phyloP scores from a whole-genome alignment of 495 filamentous ascomycete genomes.

The Hypoxylon lenormandii region DNA sequence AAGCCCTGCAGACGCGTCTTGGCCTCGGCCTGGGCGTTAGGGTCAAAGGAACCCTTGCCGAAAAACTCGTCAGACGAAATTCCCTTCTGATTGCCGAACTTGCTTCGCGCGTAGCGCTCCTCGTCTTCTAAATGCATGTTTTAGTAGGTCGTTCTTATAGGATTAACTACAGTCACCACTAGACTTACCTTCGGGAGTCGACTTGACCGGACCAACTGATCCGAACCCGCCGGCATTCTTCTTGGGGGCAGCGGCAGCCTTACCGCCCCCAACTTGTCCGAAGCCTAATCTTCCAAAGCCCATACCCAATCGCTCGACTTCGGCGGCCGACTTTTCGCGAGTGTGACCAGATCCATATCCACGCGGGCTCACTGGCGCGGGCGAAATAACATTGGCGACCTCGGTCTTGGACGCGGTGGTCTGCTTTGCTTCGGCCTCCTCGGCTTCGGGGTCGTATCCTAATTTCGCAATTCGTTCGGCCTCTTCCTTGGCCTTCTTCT shows the following conservation, averaged over 20 bases:
- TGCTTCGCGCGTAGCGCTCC: slow-evolving; percentile 78
- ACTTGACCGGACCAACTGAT: slow-evolving; percentile 77
- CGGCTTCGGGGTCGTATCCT: slow-evolving; percentile 96
- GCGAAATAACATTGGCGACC: slow-evolving; percentile 71
- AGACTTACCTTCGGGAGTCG: slow-evolving; percentile 74
- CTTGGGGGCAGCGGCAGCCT: slow-evolving; percentile 73
- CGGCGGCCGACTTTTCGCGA: slow-evolving; percentile 71
- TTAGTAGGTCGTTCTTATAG: slow-evolving; percentile 32
- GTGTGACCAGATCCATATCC: slow-evolving; percentile 71
- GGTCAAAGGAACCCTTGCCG: slow-evolving; percentile 86
- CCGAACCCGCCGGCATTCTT: slow-evolving; percentile 84
- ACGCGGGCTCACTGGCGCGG: slow-evolving; percentile 78
- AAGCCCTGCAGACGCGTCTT: slow-evolving; percentile 88
- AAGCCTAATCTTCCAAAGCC: slow-evolving; percentile 88
- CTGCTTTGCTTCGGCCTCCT: slow-evolving; percentile 72
- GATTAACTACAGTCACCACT: slow-evolving; percentile 5
- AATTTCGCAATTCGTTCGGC: slow-evolving; percentile 95
- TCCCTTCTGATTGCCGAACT: slow-evolving; percentile 92
- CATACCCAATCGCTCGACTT: slow-evolving; percentile 92
- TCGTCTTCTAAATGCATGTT: slow-evolving; percentile 68
- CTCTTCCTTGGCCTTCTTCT: slow-evolving; percentile 96
- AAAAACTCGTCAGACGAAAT: slow-evolving; percentile 99
- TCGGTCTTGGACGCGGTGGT: slow-evolving; percentile 60
- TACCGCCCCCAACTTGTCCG: slow-evolving; percentile 80
- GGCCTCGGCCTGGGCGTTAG: slow-evolving; percentile 82